Evolutionary conservation across 2,329 filamentous ascomycete genomes (phyloP).

Genomic region (Lecanicillium sp.): DNA sequence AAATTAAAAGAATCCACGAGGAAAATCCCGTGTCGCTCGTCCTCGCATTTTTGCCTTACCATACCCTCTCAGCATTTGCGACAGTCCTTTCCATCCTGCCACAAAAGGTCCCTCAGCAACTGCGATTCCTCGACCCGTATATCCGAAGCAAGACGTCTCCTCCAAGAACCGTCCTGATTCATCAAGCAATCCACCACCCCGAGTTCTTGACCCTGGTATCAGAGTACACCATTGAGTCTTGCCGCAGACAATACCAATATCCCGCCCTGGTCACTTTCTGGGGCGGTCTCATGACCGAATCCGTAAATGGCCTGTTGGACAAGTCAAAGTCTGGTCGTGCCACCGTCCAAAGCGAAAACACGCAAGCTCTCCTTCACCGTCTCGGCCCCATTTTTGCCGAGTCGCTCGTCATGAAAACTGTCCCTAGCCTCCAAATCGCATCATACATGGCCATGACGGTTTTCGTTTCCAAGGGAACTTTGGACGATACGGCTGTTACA

Average conservation of each 20-base stretch:
- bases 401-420: constrained; percentile 65
- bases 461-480: constrained; percentile 70
- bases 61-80: constrained; percentile 75
- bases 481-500: constrained; percentile 73
- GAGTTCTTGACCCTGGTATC: constrained; percentile 71
- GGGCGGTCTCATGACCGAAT: constrained; percentile 80
- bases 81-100: constrained; percentile 84
- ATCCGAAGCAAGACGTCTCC: constrained; percentile 67
- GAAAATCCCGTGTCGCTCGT: constrained; percentile 74
- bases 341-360: constrained; percentile 69
- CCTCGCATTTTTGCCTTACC: constrained; percentile 86
- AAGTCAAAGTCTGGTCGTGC: constrained; percentile 65
- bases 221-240: constrained; percentile 66
- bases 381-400: constrained; percentile 65
- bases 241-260: constrained; percentile 64
- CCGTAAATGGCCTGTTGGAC: constrained; percentile 75
- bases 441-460: constrained; percentile 89
- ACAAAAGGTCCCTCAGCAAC: constrained; percentile 60
- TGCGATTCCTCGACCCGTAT: constrained; percentile 82
- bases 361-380: constrained; percentile 66
- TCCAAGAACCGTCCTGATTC: constrained; percentile 73
- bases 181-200: constrained; percentile 71
- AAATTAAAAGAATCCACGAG: constrained; percentile 91
- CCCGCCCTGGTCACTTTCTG: constrained; percentile 79
- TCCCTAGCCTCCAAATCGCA: constrained; percentile 72